phyloP scores from a whole-genome alignment of 495 filamentous ascomycete genomes.

The Aspergillus baeticus region DNA sequence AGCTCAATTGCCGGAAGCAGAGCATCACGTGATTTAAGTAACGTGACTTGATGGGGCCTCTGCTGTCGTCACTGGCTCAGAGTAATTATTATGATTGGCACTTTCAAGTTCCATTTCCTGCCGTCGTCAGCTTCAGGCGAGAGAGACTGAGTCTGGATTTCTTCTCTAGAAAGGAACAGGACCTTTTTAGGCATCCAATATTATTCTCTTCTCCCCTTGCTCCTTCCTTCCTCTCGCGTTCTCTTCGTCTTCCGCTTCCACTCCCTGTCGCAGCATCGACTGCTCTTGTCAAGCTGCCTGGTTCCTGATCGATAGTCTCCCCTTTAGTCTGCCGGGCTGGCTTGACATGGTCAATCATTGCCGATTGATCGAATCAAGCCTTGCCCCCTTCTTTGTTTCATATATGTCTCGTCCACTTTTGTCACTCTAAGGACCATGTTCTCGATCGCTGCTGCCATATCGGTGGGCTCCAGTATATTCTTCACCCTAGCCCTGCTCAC shows the following conservation, averaged over 20 bases:
- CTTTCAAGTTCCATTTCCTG: background rate
- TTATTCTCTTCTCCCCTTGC: conserved; percentile 2
- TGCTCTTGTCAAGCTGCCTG: background rate
- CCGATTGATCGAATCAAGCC: conserved; percentile 22
- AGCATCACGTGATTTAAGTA: background rate
- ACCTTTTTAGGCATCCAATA: background rate
- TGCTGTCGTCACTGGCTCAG: conserved; percentile 1
- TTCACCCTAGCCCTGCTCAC: conserved; percentile 65
- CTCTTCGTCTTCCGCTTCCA: background rate
- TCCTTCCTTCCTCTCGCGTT: too few species aligned
- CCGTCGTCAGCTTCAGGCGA: conserved; percentile 2
- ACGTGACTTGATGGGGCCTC: too few species aligned
- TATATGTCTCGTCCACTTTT: conserved; percentile 18
- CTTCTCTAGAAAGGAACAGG: conserved; percentile 2
- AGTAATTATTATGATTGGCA: conserved; percentile 4
- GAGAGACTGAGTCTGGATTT: background rate
- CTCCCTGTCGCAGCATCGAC: background rate
- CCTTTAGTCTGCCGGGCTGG: conserved; percentile 10
- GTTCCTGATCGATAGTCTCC: conserved; percentile 17
- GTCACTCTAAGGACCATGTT: conserved; percentile 17
- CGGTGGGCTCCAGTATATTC: conserved; percentile 71
- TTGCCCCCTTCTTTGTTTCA: conserved; percentile 1
- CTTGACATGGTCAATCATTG: conserved; percentile 20
- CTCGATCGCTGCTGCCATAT: conserved; percentile 34
- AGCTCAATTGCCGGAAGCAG: background rate